phyloP scores from a whole-genome alignment of 208 protist species.

The Angomonas deanei region DNA sequence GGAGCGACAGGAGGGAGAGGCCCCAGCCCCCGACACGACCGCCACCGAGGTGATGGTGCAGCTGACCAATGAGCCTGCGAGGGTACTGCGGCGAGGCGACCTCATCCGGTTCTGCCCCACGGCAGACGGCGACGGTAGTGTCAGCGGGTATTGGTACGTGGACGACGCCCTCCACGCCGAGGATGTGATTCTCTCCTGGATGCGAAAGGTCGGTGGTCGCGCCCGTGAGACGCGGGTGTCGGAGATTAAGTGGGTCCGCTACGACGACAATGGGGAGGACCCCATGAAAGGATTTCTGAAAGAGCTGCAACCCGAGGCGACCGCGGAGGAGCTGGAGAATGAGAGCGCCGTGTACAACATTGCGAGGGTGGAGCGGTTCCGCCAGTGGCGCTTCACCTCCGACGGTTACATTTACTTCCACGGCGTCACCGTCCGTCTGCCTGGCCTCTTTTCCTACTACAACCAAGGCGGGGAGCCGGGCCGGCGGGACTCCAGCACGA shows the following conservation, averaged over 20 bases:
- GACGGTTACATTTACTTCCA: constrained; percentile 60
- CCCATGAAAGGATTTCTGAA: background rate
- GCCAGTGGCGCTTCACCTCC: constrained; percentile 37
- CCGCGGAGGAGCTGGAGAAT: constrained; percentile 15
- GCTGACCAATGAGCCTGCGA: constrained; percentile 12
- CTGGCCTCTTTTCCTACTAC: constrained; percentile 6
- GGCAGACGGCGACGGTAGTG: background rate
- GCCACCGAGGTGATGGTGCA: background rate
- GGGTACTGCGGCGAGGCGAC: constrained; percentile 31
- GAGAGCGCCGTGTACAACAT: constrained; percentile 21
- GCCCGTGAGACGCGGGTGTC: constrained; percentile 30
- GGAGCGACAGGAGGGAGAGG: background rate
- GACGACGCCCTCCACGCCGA: constrained; percentile 30
- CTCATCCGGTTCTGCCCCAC: constrained; percentile 18
- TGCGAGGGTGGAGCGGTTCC: constrained; percentile 26
- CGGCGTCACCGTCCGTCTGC: constrained; percentile 32
- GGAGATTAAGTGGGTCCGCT: constrained; percentile 43
- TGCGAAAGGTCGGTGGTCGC: constrained; percentile 32
- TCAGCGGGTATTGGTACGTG: constrained; percentile 32
- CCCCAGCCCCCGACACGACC: background rate
- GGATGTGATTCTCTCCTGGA: constrained; percentile 45
- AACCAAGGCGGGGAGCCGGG: background rate
- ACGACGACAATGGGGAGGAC: constrained; percentile 11
- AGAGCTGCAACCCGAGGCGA: background rate
- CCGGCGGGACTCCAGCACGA: background rate